Evolutionary conservation across 2,329 filamentous ascomycete species (phyloP).

Genomic region (Stylonectria norvegica): DNA sequence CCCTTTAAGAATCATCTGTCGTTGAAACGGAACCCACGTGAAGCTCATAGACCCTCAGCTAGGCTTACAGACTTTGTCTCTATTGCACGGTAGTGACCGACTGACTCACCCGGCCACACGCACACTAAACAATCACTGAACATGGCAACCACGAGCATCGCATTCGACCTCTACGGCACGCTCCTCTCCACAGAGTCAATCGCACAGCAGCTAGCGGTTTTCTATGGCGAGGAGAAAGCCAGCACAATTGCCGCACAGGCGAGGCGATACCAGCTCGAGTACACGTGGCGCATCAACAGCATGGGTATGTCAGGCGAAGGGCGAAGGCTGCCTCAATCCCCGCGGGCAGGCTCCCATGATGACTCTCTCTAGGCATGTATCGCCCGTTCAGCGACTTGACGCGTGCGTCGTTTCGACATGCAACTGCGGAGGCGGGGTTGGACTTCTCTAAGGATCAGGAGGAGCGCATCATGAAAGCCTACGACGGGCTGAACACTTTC

Average conservation of each 20-base stretch:
- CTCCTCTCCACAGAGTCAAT: conserved; percentile 70
- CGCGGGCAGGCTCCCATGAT: background rate
- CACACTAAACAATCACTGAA: background rate
- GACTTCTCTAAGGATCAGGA: conserved; percentile 43
- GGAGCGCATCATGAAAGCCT: conserved; percentile 56
- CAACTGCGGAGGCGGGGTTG: conserved; percentile 55
- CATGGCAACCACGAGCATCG: conserved; percentile 48
- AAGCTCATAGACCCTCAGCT: background rate
- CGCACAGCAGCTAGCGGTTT: conserved; percentile 51
- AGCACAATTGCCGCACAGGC: conserved; percentile 57
- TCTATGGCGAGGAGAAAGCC: conserved; percentile 58
- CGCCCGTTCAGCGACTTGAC: conserved; percentile 59
- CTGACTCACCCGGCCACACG: background rate
- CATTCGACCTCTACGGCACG: conserved; percentile 75
- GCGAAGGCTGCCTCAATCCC: conserved; percentile 3
- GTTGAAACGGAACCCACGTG: background rate
- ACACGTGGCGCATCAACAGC: conserved; percentile 71
- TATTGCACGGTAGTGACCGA: background rate
- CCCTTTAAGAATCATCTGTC: background rate
- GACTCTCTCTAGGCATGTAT: conserved; percentile 42
- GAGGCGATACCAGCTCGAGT: conserved; percentile 70
- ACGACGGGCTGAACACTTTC: conserved; percentile 62
- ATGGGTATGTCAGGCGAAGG: conserved; percentile 61
- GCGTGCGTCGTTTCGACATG: conserved; percentile 58
- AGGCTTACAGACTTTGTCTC: background rate